Evolutionary conservation across 257 asterid species (phyloP).

Genomic region (Solanum pennellii): DNA sequence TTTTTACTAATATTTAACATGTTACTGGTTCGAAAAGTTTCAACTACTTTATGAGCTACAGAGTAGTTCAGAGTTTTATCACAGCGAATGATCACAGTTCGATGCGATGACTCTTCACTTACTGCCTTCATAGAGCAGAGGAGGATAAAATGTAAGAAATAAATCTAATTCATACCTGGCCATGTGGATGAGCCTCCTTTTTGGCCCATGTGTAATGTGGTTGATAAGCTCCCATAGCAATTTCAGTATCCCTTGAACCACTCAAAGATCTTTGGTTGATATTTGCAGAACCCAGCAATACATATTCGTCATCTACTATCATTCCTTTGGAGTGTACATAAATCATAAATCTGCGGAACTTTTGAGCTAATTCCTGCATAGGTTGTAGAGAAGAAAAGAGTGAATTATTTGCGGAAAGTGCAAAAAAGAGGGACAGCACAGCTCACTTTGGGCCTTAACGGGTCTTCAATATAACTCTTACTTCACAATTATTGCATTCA

Average conservation of each 20-base stretch:
- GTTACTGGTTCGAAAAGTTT: not conserved
- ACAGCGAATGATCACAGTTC: not conserved
- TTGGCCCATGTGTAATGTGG: conserved; percentile 62
- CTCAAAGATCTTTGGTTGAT: conserved; percentile 84
- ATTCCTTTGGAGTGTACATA: conserved; percentile 81
- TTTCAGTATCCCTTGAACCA: conserved; percentile 84
- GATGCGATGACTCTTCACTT: not conserved
- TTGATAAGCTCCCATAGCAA: conserved; percentile 89
- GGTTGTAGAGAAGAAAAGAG: not conserved
- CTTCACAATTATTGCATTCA: not conserved
- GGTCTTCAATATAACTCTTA: not conserved
- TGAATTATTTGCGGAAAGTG: not conserved
- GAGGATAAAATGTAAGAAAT: not conserved
- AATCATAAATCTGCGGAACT: conserved; percentile 55
- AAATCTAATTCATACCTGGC: conserved; percentile 39
- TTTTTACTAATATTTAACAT: not conserved
- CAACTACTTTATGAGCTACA: not conserved
- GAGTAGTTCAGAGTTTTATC: not conserved
- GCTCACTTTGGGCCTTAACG: not conserved
- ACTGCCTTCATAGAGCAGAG: not conserved
- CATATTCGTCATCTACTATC: conserved; percentile 77
- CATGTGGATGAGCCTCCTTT: conserved; percentile 42
- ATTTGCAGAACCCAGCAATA: conserved; percentile 73
- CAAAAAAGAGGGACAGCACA: not conserved
- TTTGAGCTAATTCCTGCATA: conserved; percentile 20